phyloP scores from a whole-genome alignment of 495 filamentous ascomycete species.

The Rostrohypoxylon terebratum region DNA sequence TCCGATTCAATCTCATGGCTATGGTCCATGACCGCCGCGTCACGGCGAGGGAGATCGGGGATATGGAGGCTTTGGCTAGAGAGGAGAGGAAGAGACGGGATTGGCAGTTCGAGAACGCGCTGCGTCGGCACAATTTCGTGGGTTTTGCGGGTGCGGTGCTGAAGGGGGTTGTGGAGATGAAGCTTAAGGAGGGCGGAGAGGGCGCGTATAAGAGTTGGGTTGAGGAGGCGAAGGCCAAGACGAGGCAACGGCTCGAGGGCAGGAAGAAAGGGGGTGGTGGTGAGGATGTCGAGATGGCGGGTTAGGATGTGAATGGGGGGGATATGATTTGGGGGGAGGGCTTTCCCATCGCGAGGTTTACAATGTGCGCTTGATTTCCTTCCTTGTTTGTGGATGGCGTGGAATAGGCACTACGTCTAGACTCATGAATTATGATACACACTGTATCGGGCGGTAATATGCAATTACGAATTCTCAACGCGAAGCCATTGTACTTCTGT shows the following conservation, averaged over 20 bases:
- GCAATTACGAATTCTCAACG: slow-evolving; percentile 7
- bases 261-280: slow-evolving; percentile 55
- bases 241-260: slow-evolving; percentile 71
- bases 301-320: background rate
- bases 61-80: slow-evolving; percentile 77
- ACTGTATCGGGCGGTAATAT: background rate
- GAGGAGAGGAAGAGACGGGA: slow-evolving; percentile 86
- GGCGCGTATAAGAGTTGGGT: slow-evolving; percentile 83
- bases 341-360: background rate
- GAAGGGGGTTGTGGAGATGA: slow-evolving; percentile 80
- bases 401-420: background rate
- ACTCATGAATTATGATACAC: background rate
- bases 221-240: slow-evolving; percentile 77
- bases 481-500: slow-evolving; percentile 1
- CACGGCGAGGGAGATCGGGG: slow-evolving; percentile 82
- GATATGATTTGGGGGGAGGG: background rate
- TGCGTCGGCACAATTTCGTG: slow-evolving; percentile 94
- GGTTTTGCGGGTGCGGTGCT: slow-evolving; percentile 93
- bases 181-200: slow-evolving; percentile 70
- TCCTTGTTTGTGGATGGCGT: background rate
- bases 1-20: slow-evolving; percentile 94
- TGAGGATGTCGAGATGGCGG: slow-evolving; percentile 60
- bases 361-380: background rate
- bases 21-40: slow-evolving; percentile 85
- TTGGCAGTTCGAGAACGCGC: slow-evolving; percentile 96